A percentile compares a stretch with the other conserved stretches of the same genome.
Evolutionary conservation across 2,329 filamentous ascomycete species (phyloP).

Genomic region (Ceratocystis harringtonii): DNA sequence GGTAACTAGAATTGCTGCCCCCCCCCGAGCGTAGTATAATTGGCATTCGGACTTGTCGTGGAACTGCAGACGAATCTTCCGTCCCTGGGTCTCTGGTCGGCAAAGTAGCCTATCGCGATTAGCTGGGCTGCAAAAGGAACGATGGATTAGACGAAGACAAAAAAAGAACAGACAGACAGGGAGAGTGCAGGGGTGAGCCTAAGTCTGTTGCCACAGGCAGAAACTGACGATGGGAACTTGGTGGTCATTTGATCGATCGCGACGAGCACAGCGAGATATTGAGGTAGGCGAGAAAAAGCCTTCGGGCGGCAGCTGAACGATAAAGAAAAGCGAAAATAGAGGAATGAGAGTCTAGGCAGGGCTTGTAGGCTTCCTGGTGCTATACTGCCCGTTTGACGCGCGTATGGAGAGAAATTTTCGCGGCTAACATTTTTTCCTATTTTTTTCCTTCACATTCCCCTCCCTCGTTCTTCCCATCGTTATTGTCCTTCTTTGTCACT

Average conservation of each 20-base stretch:
- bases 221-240: not conserved
- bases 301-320: too few species aligned
- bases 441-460: not conserved
- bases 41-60: not conserved
- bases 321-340: not conserved
- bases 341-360: not conserved
- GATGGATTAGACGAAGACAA: not conserved
- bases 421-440: not conserved
- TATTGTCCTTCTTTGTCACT: too few species aligned
- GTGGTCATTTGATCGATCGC: too few species aligned
- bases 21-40: not conserved
- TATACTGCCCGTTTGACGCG: not conserved
- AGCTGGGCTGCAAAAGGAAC: not conserved
- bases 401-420: not conserved
- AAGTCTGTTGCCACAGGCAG: not conserved
- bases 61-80: not conserved
- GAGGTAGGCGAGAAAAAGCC: too few species aligned
- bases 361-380: not conserved
- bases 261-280: not conserved
- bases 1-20: too few species aligned
- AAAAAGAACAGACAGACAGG: not conserved
- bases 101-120: not conserved
- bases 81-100: not conserved
- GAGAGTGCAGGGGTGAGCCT: not conserved
- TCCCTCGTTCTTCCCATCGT: too few species aligned